Base-by-base conservation (phyloP, 441 rosid species). In the Pelargonium citronellum region DNA sequence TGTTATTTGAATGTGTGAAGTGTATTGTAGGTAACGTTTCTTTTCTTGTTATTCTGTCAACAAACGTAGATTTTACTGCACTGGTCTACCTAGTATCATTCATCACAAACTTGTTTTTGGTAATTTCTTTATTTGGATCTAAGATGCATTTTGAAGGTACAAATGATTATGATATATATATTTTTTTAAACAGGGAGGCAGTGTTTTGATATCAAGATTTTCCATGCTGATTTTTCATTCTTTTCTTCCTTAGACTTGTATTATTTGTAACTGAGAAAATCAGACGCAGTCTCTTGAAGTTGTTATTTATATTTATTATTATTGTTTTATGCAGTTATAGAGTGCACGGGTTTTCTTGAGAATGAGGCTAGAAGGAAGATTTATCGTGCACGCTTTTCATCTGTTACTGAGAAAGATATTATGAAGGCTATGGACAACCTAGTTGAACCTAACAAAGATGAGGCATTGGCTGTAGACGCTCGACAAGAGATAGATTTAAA, bases 401-500 rank as follows among this genome's bases (percentile, higher is more conserved):
- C 98, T 74, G 89, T 93, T 72, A 85, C 95, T 15, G 98, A 88
- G 80, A 91, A 85, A 74, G 98, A 93, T 80, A 89, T 93, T 73
- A 76, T 79, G 73, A 91, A 87, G 78, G 96, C 96, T 68, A 87
- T 93, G 91, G 87, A 83, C 79, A 91, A 81, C 81, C 93, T 93
- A 75, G 89, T 75, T 75, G 88, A 78, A 78, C 97, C 98, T 64
- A 93, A 91, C 77, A 86, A 64, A 81, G 75, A 87, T 75, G 98
- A 93, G 83, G 89, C 98, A 75, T 76, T 91, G 77, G 91, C 98
- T 71, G 98, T 91, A 58, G 98, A 93, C 86, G 98, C 97, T 74
- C 91, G 98, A 16, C 98, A 89, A 79, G 97, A 93, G 87, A 93
- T 93, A 79, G 98, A 93, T 85, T 83, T 93, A 80, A 93, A 93